Evolutionary conservation across 2,329 filamentous ascomycete genomes (phyloP), one percentile per base, ranked within the genome.

Genomic region (Aspergillus sp.): DNA sequence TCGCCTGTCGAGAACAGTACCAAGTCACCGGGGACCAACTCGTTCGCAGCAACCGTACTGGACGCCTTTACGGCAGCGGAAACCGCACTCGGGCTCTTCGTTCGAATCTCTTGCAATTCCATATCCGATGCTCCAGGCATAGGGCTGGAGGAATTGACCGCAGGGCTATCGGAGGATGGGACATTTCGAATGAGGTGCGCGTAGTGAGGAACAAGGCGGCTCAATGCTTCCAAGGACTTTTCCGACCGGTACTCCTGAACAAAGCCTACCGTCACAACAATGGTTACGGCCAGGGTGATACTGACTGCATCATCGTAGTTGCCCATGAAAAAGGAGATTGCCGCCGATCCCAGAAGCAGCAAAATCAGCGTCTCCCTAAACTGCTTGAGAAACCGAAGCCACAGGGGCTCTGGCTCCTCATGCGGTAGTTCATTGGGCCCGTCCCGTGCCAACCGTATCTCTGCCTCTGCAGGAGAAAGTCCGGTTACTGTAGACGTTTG

Each of bases 161-260:
- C 57, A 26, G 48, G 48, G n/a, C 45, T 45, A 40, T 56, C 56
- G 19, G 44, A 46, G 6, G 58, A 48, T 28, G 64, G 61, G 6
- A 67, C 49, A 44, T 77, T 76, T 51, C 94, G 83, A 50, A 98
- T 88, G n/a, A 97, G 75, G 70, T 98, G 90, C 29, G 94, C 93
- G 64, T 90, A 88, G 65, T 97, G 94, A 29, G 93, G 94, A 0
- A 98, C 91, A 28, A 98, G 74, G 58, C 93, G 88, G 62, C 86
- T 96, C 56, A 98, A 74, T 19, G 93, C 93, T 68, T 98, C 93
- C 55, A 98, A 82, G 2, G 91, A 97, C 69, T 98, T 94, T 65
- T 98, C 93, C 5, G 93, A 97, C 49, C 93, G 79, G 66, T 98
- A 98, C 69, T 98, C 93, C 65, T 98, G 93, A 44, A 97, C 82